phyloP scores from a whole-genome alignment of 2,329 filamentous ascomycete genomes.

The Colletotrichum noveboracense region DNA sequence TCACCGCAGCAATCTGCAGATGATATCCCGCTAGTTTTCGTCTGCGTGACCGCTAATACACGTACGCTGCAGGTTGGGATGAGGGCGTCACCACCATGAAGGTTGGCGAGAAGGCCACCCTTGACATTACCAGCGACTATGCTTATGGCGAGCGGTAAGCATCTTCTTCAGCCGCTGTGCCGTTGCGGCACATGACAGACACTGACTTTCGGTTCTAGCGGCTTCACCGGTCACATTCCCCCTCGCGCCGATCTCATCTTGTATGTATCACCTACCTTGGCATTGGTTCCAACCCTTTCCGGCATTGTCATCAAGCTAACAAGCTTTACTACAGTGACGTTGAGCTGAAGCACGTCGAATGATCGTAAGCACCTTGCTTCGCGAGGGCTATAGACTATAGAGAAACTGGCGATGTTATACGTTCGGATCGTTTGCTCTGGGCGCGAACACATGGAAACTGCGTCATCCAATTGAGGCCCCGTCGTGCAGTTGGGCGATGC shows the following conservation, averaged over 20 bases:
- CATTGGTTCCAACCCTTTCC: background rate
- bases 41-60: conserved; percentile 9
- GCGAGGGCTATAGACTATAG: background rate
- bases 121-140: conserved; percentile 78
- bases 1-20: background rate
- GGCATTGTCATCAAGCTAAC: background rate
- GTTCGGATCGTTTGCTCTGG: background rate
- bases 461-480: background rate
- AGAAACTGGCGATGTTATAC: background rate
- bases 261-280: conserved; percentile 55
- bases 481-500: background rate
- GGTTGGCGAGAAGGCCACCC: conserved; percentile 85
- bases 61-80: conserved; percentile 70
- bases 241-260: conserved; percentile 79
- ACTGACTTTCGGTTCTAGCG: conserved; percentile 49
- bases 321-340: conserved; percentile 60
- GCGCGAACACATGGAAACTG: background rate
- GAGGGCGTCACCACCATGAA: conserved; percentile 87
- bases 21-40: background rate
- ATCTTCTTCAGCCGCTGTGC: background rate
- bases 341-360: conserved; percentile 68
- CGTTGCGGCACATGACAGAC: background rate
- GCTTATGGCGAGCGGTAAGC: conserved; percentile 68
- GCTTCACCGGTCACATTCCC: conserved; percentile 81
- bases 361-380: conserved; percentile 20